Conservation (phyloP, 768 basidiomycete genomes). For the Phylloporus sp. region DNA sequence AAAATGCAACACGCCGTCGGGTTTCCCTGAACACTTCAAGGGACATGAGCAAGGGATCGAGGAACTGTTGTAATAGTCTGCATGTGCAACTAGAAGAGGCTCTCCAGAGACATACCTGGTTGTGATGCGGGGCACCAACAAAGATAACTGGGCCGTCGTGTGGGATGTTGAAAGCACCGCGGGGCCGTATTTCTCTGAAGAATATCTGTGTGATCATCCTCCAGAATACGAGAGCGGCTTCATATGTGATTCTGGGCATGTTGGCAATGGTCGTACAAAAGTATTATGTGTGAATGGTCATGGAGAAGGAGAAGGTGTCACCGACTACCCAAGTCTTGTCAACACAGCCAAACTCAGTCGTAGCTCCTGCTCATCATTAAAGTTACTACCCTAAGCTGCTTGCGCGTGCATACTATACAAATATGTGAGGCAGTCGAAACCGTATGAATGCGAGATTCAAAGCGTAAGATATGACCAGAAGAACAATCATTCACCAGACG, state of each 20-base stretch:
- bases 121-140: slow-evolving; percentile 89
- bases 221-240: slow-evolving; percentile 82
- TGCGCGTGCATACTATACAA: slow-evolving; percentile 30
- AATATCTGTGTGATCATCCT: slow-evolving; percentile 84
- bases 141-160: slow-evolving; percentile 88
- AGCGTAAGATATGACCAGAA: slow-evolving; percentile 16
- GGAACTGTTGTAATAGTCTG: slow-evolving; percentile 55
- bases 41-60: slow-evolving; percentile 83
- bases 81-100: slow-evolving; percentile 7
- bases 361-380: slow-evolving; percentile 1
- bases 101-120: slow-evolving; percentile 55
- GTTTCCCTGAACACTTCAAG: slow-evolving; percentile 86
- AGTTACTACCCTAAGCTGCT: slow-evolving; percentile 22
- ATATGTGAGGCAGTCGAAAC: slow-evolving; percentile 18
- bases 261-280: slow-evolving; percentile 7
- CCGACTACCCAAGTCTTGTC: slow-evolving; percentile 1
- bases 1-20: slow-evolving; percentile 74
- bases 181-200: slow-evolving; percentile 91
- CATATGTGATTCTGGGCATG: slow-evolving; percentile 46
- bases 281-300: slow-evolving; percentile 8
- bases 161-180: slow-evolving; percentile 94
- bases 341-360: slow-evolving; percentile 28
- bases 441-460: slow-evolving; percentile 12
- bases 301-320: slow-evolving; percentile 2
- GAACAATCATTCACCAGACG: slow-evolving; percentile 19